phyloP scores from a whole-genome alignment of 140 eudicot species.

The Oenanthe javanica region DNA sequence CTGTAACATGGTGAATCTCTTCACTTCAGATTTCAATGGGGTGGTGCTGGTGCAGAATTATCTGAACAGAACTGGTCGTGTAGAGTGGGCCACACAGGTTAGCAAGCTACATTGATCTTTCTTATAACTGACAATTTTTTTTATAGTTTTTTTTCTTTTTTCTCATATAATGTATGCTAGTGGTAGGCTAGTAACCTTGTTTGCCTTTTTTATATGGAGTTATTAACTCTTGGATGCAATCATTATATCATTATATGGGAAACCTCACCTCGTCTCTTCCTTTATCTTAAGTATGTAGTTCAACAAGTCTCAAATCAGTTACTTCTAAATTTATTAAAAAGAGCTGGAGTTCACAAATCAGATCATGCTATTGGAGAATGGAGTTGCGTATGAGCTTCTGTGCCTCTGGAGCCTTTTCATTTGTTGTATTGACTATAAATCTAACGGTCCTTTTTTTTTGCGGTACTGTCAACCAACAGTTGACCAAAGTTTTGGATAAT shows the following conservation, averaged over 20 bases:
- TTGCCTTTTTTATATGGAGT: not conserved
- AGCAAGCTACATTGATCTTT: constrained; percentile 4
- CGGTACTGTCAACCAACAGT: no score
- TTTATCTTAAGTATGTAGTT: not conserved
- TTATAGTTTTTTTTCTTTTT: not conserved
- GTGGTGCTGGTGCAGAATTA: constrained; percentile 85
- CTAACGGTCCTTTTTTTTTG: no score
- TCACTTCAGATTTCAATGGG: constrained; percentile 79
- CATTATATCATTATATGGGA: not conserved
- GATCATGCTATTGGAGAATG: not conserved
- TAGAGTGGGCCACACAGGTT: constrained; percentile 89
- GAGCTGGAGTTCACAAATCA: not conserved
- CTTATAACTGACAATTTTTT: not conserved
- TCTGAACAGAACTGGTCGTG: constrained; percentile 71
- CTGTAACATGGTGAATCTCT: not conserved
- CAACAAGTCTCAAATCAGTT: not conserved
- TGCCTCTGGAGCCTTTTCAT: not conserved
- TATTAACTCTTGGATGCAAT: not conserved
- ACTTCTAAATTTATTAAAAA: no score
- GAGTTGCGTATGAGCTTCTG: not conserved
- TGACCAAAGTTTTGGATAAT: no score
- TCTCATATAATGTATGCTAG: not conserved
- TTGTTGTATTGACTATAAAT: not conserved
- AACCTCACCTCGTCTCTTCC: not conserved
- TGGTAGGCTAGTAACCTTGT: not conserved